Evolutionary conservation across 305 asterid genomes (phyloP), one percentile per base, ranked within the genome.

Genomic region (Ajuga reptans): DNA sequence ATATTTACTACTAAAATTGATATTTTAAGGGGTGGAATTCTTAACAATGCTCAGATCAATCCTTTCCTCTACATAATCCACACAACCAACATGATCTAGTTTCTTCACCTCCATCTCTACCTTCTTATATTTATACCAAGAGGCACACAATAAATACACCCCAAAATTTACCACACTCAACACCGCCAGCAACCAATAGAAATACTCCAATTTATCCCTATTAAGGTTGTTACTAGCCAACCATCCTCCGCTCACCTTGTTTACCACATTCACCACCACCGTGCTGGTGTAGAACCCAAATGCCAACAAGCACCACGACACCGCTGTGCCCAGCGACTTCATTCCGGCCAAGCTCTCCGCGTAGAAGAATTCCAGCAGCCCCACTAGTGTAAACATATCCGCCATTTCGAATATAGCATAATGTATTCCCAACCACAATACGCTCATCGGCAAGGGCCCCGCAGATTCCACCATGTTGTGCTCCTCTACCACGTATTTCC

Each of bases 201-300:
- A 88, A 29, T 84, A 84, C 74, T 86, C 86, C 63, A 88, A 47
- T 60, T 70, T 78, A 70, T 88, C 96, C 64, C 79, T 68, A 73
- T 86, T 83, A 66, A 86, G 68, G 58, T 85, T 84, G 75, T 85
- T 83, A 61, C 75, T 84, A 11, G 66, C 78, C 69, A 86, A 56
- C 93, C 93, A 89, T 12, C 93, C 89, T 10, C 85, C 83, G 17
- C 92, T 89, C 24, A 58, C 86, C 77, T 79, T 77, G 73, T 89
- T 89, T 69, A 85, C 89, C 49, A 81, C 74, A 51, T 76, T 72
- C 72, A 86, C 96, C 17, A 77, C 85, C 50, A 86, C 82, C 9
- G 92, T 69, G 69, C 92, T 88, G 45, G 75, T 74, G 71, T 72
- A 86, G 72, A 79, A 88, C 3, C 92, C 96, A 34, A 88, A 81